These are phyloP conservation scores for Pichia sp. DNA, from an alignment of 1,139 yeast species.

Conservation along the genomic window DNA sequence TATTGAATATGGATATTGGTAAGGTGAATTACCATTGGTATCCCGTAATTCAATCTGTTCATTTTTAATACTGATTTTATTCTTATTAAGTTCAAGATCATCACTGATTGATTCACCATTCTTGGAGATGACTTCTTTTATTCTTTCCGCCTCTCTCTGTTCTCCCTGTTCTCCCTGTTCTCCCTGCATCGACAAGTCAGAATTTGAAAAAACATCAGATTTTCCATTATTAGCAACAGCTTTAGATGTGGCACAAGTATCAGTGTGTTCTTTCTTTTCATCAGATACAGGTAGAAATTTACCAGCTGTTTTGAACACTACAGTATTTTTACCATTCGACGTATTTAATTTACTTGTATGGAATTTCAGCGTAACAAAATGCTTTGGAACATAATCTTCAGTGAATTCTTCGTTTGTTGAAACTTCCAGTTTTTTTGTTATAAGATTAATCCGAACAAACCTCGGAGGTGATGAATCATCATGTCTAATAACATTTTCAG, in stretches of 20 bases:
- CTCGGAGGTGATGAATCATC: slow-evolving; percentile 22
- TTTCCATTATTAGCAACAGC: background rate
- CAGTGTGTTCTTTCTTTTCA: background rate
- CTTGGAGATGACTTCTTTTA: background rate
- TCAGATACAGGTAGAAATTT: background rate
- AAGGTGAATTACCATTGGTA: background rate
- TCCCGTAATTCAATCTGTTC: background rate
- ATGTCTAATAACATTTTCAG: slow-evolving; percentile 18
- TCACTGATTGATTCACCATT: background rate
- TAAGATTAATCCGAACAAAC: slow-evolving; percentile 24
- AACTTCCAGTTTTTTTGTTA: slow-evolving; percentile 21
- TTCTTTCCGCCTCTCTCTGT: background rate
- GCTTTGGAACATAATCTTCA: background rate
- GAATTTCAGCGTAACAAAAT: slow-evolving; percentile 14
- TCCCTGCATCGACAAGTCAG: background rate
- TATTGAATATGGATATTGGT: background rate
- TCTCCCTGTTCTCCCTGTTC: background rate
- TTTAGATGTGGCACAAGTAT: background rate
- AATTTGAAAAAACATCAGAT: too few relatives aligned
- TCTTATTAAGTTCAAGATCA: background rate
- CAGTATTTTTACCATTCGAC: background rate
- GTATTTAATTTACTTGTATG: slow-evolving; percentile 10
- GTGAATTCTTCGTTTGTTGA: slow-evolving; percentile 25
- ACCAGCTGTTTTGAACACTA: background rate
- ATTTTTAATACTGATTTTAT: background rate